These are phyloP conservation scores for Cladophialophora bantiana DNA, from an alignment of 2,329 filamentous ascomycete species.

Conservation along the genomic window DNA sequence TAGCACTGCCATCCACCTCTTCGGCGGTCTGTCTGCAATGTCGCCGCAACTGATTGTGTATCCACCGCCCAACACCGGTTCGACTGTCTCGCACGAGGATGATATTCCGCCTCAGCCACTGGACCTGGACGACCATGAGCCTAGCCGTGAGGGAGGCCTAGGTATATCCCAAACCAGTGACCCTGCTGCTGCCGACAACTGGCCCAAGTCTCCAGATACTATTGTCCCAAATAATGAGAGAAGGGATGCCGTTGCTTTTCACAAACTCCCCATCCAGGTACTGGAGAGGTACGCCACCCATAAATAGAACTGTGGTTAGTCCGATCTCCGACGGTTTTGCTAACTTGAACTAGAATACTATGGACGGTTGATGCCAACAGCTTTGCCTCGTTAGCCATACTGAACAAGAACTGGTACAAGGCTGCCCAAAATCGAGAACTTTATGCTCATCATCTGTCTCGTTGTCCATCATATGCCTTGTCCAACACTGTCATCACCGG, in stretches of 20 bases:
- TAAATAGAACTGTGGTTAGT: conserved; percentile 8
- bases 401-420: conserved; percentile 55
- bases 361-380: conserved; percentile 55
- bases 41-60: conserved; percentile 23
- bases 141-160: conserved; percentile 11
- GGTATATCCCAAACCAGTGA: conserved; percentile 25
- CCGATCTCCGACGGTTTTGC: conserved; percentile 7
- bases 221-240: conserved; percentile 11
- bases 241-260: conserved; percentile 29
- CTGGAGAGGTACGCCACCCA: conserved; percentile 34
- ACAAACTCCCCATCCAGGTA: conserved; percentile 36
- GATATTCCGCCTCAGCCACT: conserved; percentile 37
- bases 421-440: conserved; percentile 53
- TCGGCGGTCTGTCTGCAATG: conserved; percentile 23
- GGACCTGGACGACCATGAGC: conserved; percentile 26
- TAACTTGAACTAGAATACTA: conserved; percentile 50
- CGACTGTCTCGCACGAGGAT: conserved; percentile 29
- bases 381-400: conserved; percentile 55
- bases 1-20: background rate
- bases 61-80: conserved; percentile 29
- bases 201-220: conserved; percentile 19
- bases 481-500: conserved; percentile 46
- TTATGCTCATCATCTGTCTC: conserved; percentile 56
- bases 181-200: background rate
- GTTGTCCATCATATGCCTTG: conserved; percentile 52